Base-by-base conservation (phyloP, 1,139 yeast species). In the Candida tunisiensis region DNA sequence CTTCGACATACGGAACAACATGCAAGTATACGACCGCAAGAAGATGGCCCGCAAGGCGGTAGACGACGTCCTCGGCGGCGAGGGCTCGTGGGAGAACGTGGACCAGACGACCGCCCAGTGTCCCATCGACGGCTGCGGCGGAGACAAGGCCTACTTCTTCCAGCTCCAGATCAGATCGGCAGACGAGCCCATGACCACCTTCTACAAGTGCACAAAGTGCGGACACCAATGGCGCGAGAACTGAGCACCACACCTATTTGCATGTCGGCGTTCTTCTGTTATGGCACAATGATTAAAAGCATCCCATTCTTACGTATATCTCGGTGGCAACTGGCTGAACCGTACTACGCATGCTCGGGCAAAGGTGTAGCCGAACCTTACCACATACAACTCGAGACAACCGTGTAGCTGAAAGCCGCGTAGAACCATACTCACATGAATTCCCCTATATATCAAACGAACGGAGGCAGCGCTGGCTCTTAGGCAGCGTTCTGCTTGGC, bases 11-110 rank as follows among this genome's bases (percentile, higher is more conserved):
- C 65, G 65, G 25, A 93, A 88, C 8, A 41, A 41, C 13, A 62
- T 79, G 31, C 85, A 75, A 44, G 71, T 88, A 55, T 88, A 61
- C 51, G 95, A 85, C 49, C 63, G 95, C 33, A 82, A 78, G 47
- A 65, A 65, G 34, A 63, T 88, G 45, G 77, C 79, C 21, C 63
- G 93, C 47, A 88, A 88, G 46, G 79, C 82, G 41, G 91, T 88
- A 3, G 99, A 88, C 51, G 98, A 88, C 55, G 94, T 88, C 8
- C 63, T 88, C 16, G 98, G 99, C 33, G 94, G 94, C 23, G 91
- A 74, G 39, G 96, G 94, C 16, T 92, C 96, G 3, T 88, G 98
- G 98, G 98, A 88, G 49, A 85, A 88, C 47, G 98, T 91, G 17
- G 98, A 91, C 47, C 62, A 59, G 34, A 59, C 64, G 1, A 36